phyloP scores from a whole-genome alignment of 768 basidiomycete species.

The Gloeostereum incarnatum region DNA sequence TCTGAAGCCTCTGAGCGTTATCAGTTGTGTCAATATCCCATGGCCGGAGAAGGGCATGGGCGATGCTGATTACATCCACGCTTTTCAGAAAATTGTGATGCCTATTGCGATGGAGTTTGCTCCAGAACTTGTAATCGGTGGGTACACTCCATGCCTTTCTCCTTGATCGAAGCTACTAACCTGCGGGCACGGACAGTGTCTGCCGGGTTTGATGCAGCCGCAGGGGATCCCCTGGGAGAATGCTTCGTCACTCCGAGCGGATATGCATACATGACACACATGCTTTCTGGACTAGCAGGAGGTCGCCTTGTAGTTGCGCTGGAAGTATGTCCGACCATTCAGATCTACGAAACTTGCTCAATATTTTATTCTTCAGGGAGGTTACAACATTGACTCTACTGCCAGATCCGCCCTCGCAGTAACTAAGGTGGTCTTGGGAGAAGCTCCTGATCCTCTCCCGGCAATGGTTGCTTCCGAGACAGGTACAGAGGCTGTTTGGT shows the following conservation, averaged over 20 bases:
- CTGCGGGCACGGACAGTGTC: too few relatives aligned
- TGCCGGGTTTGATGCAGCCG: constrained; percentile 97
- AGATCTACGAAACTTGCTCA: too few relatives aligned
- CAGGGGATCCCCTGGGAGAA: constrained; percentile 86
- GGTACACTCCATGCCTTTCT: constrained; percentile 16
- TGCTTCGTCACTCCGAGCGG: constrained; percentile 88
- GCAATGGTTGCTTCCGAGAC: constrained; percentile 68
- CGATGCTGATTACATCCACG: constrained; percentile 94
- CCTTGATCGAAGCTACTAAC: neutral
- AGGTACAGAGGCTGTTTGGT: constrained; percentile 85
- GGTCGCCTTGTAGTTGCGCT: constrained; percentile 89
- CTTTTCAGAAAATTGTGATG: constrained; percentile 94
- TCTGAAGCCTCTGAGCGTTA: constrained; percentile 6
- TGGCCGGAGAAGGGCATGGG: constrained; percentile 87
- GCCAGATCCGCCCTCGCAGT: constrained; percentile 85
- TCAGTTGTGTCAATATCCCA: constrained; percentile 90
- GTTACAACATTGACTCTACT: constrained; percentile 88
- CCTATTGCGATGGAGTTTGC: constrained; percentile 96
- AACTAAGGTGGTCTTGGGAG: constrained; percentile 77
- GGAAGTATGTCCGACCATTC: constrained; percentile 49
- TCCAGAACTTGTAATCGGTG: constrained; percentile 94
- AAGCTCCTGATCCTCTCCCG: constrained; percentile 68
- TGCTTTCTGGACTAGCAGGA: constrained; percentile 81
- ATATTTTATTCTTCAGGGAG: constrained; percentile 78
- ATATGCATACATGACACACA: constrained; percentile 98